phyloP scores from a whole-genome alignment of 2,329 filamentous ascomycete genomes.

The Orbilia quercus region DNA sequence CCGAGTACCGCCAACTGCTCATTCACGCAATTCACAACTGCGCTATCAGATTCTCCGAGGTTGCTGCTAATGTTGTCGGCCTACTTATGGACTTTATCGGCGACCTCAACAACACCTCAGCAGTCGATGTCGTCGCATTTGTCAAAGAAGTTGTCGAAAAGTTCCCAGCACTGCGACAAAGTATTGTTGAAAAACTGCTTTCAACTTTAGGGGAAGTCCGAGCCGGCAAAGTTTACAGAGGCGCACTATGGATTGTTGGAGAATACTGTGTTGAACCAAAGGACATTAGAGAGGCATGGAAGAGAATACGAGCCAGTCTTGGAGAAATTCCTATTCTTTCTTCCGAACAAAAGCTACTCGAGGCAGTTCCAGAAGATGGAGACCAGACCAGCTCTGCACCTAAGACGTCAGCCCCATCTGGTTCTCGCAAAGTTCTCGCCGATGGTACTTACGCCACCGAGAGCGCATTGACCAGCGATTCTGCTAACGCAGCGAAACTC shows the following conservation, averaged over 20 bases:
- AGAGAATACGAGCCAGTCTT: conserved; percentile 88
- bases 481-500: conserved; percentile 86
- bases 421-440: conserved; percentile 89
- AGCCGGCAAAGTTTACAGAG: conserved; percentile 95
- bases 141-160: conserved; percentile 99
- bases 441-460: conserved; percentile 98
- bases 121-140: conserved; percentile 97
- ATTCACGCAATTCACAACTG: conserved; percentile 98
- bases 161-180: conserved; percentile 86
- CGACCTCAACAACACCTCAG: conserved; percentile 96
- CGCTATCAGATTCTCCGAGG: conserved; percentile 98
- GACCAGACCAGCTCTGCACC: conserved; percentile 75
- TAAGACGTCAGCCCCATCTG: conserved; percentile 79
- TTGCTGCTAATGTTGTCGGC: conserved; percentile 94
- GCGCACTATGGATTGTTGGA: conserved; percentile 96
- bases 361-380: conserved; percentile 76
- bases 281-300: conserved; percentile 81
- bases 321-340: conserved; percentile 97
- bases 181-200: conserved; percentile 88
- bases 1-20: conserved; percentile 90
- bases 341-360: conserved; percentile 89
- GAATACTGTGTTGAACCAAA: conserved; percentile 95
- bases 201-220: conserved; percentile 91
- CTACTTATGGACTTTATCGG: conserved; percentile 99
- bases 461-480: conserved; percentile 92